phyloP scores from a whole-genome alignment of 441 rosid genomes.

The Kokia cookei region DNA sequence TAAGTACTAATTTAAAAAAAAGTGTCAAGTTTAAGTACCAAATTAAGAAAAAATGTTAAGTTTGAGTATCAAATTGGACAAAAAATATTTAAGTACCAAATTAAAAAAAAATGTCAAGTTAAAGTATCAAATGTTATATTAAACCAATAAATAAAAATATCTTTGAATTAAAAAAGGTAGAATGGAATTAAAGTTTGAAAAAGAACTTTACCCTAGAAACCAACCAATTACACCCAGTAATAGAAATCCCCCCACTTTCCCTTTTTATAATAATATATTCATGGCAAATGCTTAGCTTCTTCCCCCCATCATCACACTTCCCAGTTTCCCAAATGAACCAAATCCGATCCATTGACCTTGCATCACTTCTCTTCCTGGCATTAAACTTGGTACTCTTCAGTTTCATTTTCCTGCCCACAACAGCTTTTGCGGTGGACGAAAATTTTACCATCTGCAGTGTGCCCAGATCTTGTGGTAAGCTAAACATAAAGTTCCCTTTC shows the following conservation, averaged over 20 bases:
- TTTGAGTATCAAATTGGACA: too few species aligned
- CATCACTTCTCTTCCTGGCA: background rate
- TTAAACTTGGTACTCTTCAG: background rate
- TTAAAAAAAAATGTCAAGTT: too few species aligned
- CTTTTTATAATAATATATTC: background rate
- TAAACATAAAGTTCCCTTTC: conserved; percentile 36
- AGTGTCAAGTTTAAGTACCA: too few species aligned
- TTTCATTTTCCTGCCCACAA: conserved; percentile 8
- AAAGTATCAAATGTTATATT: too few species aligned
- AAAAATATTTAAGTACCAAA: too few species aligned
- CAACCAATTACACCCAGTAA: background rate
- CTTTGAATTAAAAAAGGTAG: too few species aligned
- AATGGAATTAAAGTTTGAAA: too few species aligned
- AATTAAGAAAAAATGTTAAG: too few species aligned
- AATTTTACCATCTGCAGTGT: conserved; percentile 20
- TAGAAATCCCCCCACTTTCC: background rate
- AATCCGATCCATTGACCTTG: background rate
- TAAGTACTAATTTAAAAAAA: too few species aligned
- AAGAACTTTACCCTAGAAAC: too few species aligned
- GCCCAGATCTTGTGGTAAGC: conserved; percentile 29
- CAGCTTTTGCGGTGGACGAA: conserved; percentile 17
- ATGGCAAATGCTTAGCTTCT: background rate
- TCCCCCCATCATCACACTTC: background rate
- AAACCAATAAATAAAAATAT: too few species aligned
- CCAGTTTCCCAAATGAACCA: conserved; percentile 12